Conservation (phyloP, 2,329 filamentous ascomycete genomes). For the Pseudocercospora fuligena region DNA sequence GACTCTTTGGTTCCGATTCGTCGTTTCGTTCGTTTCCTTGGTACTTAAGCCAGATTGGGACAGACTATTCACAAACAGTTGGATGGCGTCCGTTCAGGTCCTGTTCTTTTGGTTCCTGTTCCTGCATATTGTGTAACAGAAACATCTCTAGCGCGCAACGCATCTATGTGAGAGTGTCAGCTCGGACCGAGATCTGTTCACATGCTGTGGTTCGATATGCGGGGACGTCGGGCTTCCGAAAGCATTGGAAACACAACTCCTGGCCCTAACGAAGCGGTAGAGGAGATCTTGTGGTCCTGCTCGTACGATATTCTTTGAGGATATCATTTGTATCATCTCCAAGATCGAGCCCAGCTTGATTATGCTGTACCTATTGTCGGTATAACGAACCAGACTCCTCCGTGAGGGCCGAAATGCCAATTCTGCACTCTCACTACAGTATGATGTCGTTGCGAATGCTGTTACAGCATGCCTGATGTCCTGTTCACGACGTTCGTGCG, state of each 20-base stretch:
- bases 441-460: no score
- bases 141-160: neutral
- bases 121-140: constrained; percentile 6
- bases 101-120: neutral
- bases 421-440: no score
- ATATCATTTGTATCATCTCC: no score
- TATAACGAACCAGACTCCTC: no score
- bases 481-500: no score
- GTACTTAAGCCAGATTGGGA: neutral
- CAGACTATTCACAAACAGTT: neutral
- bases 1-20: neutral
- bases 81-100: neutral
- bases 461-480: no score
- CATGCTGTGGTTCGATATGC: neutral
- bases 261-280: neutral
- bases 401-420: no score
- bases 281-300: neutral
- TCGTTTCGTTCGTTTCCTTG: neutral
- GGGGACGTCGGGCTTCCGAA: neutral
- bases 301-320: no score
- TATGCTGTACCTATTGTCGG: no score
- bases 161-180: neutral
- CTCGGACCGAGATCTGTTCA: neutral
- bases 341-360: no score
- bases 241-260: neutral